Conservation (phyloP, 169 alveolate species). For the Fabrea salina region DNA sequence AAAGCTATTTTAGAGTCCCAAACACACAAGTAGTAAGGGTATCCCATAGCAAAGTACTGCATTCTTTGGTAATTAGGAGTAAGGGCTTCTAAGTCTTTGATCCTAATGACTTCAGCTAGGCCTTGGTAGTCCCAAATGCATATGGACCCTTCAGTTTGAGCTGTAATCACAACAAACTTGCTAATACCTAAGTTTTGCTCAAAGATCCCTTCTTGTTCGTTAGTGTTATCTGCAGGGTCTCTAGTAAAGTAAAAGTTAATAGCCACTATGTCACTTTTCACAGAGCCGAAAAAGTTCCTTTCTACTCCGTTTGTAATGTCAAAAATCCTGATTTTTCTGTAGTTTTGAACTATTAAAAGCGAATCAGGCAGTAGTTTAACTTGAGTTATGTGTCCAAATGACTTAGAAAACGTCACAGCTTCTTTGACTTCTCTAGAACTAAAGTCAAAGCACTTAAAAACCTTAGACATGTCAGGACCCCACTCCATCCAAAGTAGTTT, state of each 20-base stretch:
- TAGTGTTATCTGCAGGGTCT: neutral
- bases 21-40: constrained; percentile 11
- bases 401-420: neutral
- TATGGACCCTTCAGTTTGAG: constrained; percentile 9
- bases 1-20: neutral
- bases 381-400: neutral
- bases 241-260: neutral
- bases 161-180: neutral
- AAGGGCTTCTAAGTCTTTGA: neutral
- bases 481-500: constrained; percentile 15
- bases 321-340: neutral
- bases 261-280: neutral
- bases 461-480: neutral
- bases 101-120: neutral
- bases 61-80: neutral
- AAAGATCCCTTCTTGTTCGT: neutral
- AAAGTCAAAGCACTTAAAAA: neutral
- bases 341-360: neutral
- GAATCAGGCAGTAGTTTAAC: neutral
- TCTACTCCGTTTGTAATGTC: neutral
- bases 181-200: neutral
- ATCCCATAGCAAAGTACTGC: constrained; percentile 31
- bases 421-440: neutral
- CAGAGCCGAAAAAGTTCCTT: neutral
- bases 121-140: neutral